Evolutionary conservation across 2,329 filamentous ascomycete species (phyloP), one percentile per base, ranked within the genome.

Genomic region (Juglanconis oblonga): DNA sequence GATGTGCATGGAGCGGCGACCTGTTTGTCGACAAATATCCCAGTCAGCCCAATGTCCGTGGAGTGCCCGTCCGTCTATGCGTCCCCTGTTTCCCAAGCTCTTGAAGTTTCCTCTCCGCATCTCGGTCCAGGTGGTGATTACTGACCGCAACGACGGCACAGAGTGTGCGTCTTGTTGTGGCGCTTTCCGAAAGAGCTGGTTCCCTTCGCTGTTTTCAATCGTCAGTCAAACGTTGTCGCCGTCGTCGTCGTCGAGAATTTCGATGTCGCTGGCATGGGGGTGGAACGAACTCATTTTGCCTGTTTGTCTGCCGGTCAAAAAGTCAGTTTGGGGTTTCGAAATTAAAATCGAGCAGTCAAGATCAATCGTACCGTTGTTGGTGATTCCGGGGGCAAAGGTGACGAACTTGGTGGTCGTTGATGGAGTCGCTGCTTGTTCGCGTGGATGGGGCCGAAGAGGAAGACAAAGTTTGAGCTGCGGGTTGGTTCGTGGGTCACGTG

Each of bases 71-170:
- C n/a, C 38, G 55, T 10, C 55, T 7, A 31, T 7, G 6, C 45
- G 17, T 7, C 31, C 45, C 17, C 32, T 53, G 48, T 33, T 31
- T 32, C 29, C 47, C 40, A 4, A 57, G 24, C 38, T 51, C 54
- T 40, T 53, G 57, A 61, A 63, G 40, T 17, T 48, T 32, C 29
- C n/a, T 47, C 9, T 50, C 48, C 13, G 1, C 53, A 42, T 31
- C 8, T 54, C 55, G 17, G 8, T 24, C 7, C 40, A 40, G 52
- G 58, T 62, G 59, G 64, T 44, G 53, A 66, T 67, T 73, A 92
- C 90, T 87, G 82, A 95, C 92, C 93, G 87, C 92, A 97, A 84
- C 93, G 93, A 87, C 93, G 90, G 91, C 93, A 97, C 81, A 97
- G 84, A 79, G 89, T 92, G 88, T 97, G 93, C 85, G 92, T 92